These are phyloP conservation scores for Populus ilicifolia DNA, from an alignment of 345 rosid species.

Conservation along the genomic window DNA sequence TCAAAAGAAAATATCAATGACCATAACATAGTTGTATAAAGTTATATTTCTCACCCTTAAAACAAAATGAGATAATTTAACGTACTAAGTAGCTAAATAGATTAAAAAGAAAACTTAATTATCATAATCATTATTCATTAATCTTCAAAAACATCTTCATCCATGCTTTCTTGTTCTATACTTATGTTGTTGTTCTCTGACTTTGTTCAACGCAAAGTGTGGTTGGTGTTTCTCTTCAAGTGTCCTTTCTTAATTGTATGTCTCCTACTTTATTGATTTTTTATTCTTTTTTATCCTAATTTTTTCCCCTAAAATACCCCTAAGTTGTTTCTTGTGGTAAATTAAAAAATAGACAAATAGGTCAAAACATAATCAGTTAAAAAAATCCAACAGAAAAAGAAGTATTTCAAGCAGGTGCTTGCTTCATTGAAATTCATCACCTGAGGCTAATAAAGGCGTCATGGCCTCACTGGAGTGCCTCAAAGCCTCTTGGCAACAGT, in stretches of 20 bases:
- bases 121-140: no score
- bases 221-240: no score
- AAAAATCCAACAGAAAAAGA: neutral
- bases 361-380: neutral
- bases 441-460: neutral
- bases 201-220: no score
- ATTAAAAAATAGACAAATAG: neutral
- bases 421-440: neutral
- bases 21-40: neutral
- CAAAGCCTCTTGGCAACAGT: neutral
- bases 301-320: no score
- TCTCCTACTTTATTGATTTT: no score
- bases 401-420: neutral
- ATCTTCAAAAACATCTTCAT: no score
- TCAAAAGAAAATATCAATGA: neutral
- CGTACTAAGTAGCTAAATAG: neutral
- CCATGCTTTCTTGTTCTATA: no score
- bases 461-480: neutral
- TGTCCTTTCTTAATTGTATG: no score
- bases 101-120: neutral
- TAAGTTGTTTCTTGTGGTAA: no score
- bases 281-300: no score
- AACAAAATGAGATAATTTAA: neutral
- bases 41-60: neutral
- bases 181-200: no score